A percentile compares a stretch with the other conserved stretches of the same genome.
Conservation (phyloP, 768 basidiomycete species). For the Clitopilus passeckerianus region DNA sequence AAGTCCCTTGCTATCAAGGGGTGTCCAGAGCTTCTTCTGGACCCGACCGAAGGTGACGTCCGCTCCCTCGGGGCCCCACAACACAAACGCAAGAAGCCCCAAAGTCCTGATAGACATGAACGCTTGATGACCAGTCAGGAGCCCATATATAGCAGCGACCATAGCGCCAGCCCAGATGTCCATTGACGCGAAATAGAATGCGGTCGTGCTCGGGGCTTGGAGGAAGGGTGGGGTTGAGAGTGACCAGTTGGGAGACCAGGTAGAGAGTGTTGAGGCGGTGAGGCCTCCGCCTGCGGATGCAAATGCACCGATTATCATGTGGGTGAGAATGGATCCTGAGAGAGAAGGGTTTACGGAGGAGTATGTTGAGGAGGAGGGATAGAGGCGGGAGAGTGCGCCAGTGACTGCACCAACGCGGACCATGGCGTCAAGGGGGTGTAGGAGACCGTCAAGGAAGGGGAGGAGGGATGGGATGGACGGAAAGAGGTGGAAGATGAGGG, state of each 20-base stretch:
- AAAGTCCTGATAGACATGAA: slow-evolving; percentile 2
- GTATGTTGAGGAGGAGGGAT: slow-evolving; percentile 11
- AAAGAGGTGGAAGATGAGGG: slow-evolving; percentile 30
- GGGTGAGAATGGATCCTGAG: slow-evolving; percentile 33
- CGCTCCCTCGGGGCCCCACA: background rate
- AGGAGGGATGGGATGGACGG: slow-evolving; percentile 21
- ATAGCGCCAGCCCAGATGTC: slow-evolving; percentile 51
- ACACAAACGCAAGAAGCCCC: slow-evolving; percentile 13
- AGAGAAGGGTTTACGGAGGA: slow-evolving; percentile 28
- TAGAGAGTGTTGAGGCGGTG: slow-evolving; percentile 34
- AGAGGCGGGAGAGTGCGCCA: slow-evolving; percentile 27
- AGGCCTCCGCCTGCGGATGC: slow-evolving; percentile 44
- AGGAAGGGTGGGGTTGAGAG: slow-evolving; percentile 42
- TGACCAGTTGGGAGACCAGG: slow-evolving; percentile 40
- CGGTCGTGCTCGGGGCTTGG: slow-evolving; percentile 28
- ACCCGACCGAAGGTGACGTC: background rate
- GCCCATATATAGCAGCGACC: slow-evolving; percentile 21
- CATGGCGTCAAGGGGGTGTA: slow-evolving; percentile 50
- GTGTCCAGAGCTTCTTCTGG: background rate
- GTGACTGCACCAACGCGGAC: slow-evolving; percentile 39
- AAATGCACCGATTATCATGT: slow-evolving; percentile 42
- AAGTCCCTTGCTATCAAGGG: background rate
- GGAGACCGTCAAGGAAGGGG: slow-evolving; percentile 31
- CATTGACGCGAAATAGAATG: slow-evolving; percentile 27
- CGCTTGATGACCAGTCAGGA: slow-evolving; percentile 4